A percentile compares a stretch with the other conserved stretches of the same genome.
phyloP scores from a whole-genome alignment of 1,284 basidiomycete species.

The Pulchroboletus neoregius region DNA sequence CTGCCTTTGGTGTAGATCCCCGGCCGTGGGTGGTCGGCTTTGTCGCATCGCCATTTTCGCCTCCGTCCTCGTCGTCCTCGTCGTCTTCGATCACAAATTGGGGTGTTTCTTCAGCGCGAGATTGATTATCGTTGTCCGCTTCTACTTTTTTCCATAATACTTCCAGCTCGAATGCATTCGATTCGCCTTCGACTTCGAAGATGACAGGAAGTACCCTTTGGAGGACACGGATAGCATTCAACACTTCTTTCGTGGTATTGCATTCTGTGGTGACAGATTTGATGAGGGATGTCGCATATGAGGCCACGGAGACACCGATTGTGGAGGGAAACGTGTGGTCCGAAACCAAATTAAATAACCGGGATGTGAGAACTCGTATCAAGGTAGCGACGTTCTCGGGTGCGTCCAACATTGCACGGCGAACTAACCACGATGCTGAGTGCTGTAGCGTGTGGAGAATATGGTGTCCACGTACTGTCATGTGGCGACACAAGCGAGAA shows the following conservation, averaged over 20 bases:
- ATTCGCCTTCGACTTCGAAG: conserved; percentile 77
- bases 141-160: conserved; percentile 69
- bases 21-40: conserved; percentile 12
- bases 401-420: conserved; percentile 73
- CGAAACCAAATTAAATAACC: conserved; percentile 76
- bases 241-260: conserved; percentile 75
- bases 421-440: conserved; percentile 47
- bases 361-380: conserved; percentile 66
- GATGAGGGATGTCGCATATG: conserved; percentile 66
- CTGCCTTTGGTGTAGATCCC: conserved; percentile 33
- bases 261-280: conserved; percentile 52
- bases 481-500: conserved; percentile 82
- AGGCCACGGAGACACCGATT: conserved; percentile 50
- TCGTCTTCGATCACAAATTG: conserved; percentile 85
- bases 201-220: conserved; percentile 84
- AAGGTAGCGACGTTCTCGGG: conserved; percentile 85
- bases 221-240: conserved; percentile 85
- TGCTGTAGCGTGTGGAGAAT: background rate
- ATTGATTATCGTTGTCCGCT: conserved; percentile 37
- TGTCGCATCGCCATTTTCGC: conserved; percentile 26
- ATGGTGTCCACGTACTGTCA: conserved; percentile 69
- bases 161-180: conserved; percentile 64
- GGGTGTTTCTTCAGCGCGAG: conserved; percentile 34
- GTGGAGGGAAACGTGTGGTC: conserved; percentile 79
- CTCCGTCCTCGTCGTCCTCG: conserved; percentile 53